Conservation (phyloP, 768 basidiomycete species). For the Pleurotus tuber-regium region DNA sequence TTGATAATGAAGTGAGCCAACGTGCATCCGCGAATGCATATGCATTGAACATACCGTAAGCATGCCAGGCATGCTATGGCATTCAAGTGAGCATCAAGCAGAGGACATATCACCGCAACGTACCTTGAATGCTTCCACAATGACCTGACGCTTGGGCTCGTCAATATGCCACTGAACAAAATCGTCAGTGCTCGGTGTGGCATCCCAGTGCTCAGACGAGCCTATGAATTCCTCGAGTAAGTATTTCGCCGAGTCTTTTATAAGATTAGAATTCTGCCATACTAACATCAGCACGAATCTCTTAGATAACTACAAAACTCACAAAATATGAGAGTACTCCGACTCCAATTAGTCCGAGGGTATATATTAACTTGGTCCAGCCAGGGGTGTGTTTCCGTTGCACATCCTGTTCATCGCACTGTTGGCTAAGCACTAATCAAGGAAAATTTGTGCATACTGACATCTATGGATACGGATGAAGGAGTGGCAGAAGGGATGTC, state of each 20-base stretch:
- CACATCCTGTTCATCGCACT: background rate
- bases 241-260: slow-evolving; percentile 14
- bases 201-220: slow-evolving; percentile 37
- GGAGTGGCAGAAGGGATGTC: background rate
- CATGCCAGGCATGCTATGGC: slow-evolving; percentile 75
- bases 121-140: slow-evolving; percentile 81
- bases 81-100: slow-evolving; percentile 12
- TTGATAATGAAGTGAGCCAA: too few species aligned
- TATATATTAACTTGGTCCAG: slow-evolving; percentile 3
- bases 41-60: slow-evolving; percentile 84
- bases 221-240: slow-evolving; percentile 37
- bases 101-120: slow-evolving; percentile 15
- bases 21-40: too few species aligned
- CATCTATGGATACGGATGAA: background rate
- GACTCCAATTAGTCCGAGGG: slow-evolving; percentile 2
- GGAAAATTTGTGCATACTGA: too few species aligned
- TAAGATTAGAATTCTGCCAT: slow-evolving; percentile 14
- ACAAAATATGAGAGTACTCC: slow-evolving; percentile 4
- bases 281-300: background rate
- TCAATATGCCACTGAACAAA: slow-evolving; percentile 45
- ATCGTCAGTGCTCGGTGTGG: slow-evolving; percentile 16
- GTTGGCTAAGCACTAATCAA: too few species aligned
- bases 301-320: background rate
- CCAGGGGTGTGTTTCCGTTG: slow-evolving; percentile 1
- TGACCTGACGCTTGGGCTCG: slow-evolving; percentile 57